Evolutionary conservation across 805 yeast genomes (phyloP).

Genomic region (Yamadazyma phyllophila): DNA sequence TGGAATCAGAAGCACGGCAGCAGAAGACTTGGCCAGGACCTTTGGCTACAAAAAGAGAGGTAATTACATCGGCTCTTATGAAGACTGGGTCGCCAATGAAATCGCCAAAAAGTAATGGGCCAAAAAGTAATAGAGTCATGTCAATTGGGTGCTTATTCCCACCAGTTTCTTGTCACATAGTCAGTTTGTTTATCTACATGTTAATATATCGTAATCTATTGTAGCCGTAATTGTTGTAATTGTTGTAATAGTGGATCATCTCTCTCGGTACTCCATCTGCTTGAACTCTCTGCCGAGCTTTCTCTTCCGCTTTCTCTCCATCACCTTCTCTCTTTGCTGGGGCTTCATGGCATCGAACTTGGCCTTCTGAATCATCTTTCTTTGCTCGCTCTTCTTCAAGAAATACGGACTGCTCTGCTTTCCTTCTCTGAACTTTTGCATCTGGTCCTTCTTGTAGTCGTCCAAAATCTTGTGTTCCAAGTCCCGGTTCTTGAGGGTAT

Average conservation of each 20-base stretch:
- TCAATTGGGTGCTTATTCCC: too few species aligned
- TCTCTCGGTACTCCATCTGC: constrained; percentile 36
- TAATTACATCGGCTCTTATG: constrained; percentile 82
- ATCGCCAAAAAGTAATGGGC: constrained; percentile 14
- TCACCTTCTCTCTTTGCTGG: constrained; percentile 71
- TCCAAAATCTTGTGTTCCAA: constrained; percentile 64
- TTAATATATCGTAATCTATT: not conserved
- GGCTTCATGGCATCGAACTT: constrained; percentile 73
- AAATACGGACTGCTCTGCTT: constrained; percentile 53
- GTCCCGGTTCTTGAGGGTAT: constrained; percentile 70
- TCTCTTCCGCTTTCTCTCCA: constrained; percentile 86
- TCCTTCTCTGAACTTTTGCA: constrained; percentile 45
- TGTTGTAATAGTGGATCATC: too few species aligned
- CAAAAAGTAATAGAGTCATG: not conserved
- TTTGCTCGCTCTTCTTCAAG: constrained; percentile 66
- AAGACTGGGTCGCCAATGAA: constrained; percentile 68
- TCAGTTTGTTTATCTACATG: not conserved
- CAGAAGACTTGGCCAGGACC: constrained; percentile 87
- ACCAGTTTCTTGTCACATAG: constrained; percentile 2
- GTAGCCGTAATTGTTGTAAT: too few species aligned
- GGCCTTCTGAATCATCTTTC: constrained; percentile 73
- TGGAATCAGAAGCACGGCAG: constrained; percentile 87
- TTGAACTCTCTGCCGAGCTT: constrained; percentile 78
- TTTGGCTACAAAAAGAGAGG: constrained; percentile 84
- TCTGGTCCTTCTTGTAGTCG: constrained; percentile 54